A percentile compares a stretch with the other conserved stretches of the same genome.
Conservation (phyloP, 352 stramenopile species). For the Blastocystis hominis region DNA sequence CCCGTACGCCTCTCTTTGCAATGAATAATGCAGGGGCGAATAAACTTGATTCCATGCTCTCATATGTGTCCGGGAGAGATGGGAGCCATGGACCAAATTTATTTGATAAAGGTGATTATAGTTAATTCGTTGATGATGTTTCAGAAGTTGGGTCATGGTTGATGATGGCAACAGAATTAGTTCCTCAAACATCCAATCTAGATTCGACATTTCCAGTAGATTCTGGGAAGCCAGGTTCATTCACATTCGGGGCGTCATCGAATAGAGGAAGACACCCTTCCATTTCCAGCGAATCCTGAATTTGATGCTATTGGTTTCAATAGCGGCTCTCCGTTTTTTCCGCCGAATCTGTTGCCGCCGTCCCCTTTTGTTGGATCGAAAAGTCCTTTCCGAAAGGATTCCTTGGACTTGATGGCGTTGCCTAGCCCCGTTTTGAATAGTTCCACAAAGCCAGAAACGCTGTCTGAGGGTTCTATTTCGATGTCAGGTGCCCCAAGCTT, state of each 20-base stretch:
- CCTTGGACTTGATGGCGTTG: not conserved
- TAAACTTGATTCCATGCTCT: conserved; percentile 41
- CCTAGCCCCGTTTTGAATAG: not conserved
- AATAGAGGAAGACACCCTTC: not conserved
- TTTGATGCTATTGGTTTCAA: not conserved
- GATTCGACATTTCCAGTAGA: not conserved
- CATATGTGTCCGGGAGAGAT: conserved; percentile 39
- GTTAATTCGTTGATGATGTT: not conserved
- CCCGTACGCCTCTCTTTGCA: not conserved
- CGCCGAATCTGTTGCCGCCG: not conserved
- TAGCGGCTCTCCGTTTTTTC: not conserved
- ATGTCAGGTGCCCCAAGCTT: not conserved
- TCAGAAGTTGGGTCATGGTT: conserved; percentile 46
- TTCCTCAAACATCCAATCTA: not conserved
- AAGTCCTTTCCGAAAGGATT: not conserved
- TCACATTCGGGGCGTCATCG: not conserved
- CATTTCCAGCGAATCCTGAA: not conserved
- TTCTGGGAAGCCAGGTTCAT: not conserved
- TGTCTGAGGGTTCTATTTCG: not conserved
- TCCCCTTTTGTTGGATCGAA: not conserved
- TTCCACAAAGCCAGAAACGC: not conserved
- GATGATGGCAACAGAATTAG: conserved; percentile 52
- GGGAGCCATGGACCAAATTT: not conserved
- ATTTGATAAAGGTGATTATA: conserved; percentile 30
- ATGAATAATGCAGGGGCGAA: not conserved